Evolutionary conservation across 768 basidiomycete genomes (phyloP), one percentile per base, ranked within the genome.

Genomic region (Panaeolus papilionaceus): DNA sequence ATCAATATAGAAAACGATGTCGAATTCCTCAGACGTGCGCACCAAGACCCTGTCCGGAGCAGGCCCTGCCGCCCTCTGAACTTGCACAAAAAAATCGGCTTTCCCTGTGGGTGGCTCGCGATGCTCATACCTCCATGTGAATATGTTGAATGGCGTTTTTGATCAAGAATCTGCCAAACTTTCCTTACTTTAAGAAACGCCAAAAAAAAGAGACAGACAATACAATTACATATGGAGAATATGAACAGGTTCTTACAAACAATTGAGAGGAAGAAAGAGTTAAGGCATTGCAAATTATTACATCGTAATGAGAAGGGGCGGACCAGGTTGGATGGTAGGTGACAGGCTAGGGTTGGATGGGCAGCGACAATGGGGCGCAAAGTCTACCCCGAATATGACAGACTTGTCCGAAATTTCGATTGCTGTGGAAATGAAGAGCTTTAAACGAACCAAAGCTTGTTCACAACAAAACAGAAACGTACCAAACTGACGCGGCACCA

Each of bases 101-200:
- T 58, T 58, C 14, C 9, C 20, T 33, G 54, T 58, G 54, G 54
- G 54, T 9, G 28, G 54, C 12, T 28, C 14, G 33, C 9, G 11
- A 16, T 58, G 4, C 33, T 58, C 54, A 28, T 58, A 58, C 28
- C 54, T 58, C 54, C 54, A 58, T 58, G 54, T 28, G 54, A 58
- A 58, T 37, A 28, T 9, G 28, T 16, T 58, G 33, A 16, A 37
- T 58, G 14, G 33, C 16, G 16, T 28, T 58, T 33, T 58, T 20
- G 54, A 58, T 58, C 28, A 58, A 33, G 47, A 58, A 58, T 58
- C 54, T 58, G 54, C 54, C 54, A 58, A 58, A 58, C 54, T 16
- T 58, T 33, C 54, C n/a, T 58, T 58, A 28, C 33, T 33, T n/a
- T 11, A 23, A 58, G 33, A n/a, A 9, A 28, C 28, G 26, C 14